A percentile compares a stretch with the other conserved stretches of the same genome.
These are phyloP conservation scores for Zasmidium citrigriseum DNA, from an alignment of 2,329 filamentous ascomycete species.

Conservation along the genomic window DNA sequence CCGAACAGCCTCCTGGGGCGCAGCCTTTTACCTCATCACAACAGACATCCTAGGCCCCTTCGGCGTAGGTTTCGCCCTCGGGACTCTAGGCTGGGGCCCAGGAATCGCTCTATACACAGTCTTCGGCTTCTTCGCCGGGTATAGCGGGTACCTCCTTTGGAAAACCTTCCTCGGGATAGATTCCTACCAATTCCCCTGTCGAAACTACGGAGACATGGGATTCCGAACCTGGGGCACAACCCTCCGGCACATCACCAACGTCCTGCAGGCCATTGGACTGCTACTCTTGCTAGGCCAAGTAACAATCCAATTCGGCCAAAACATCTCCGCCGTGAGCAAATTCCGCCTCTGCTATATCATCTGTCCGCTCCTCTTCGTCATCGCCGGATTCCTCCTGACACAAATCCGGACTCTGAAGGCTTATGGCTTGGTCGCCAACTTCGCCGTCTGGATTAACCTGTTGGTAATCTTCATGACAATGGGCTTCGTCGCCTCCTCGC, in stretches of 20 bases:
- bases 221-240: constrained; percentile 42
- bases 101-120: constrained; percentile 41
- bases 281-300: constrained; percentile 55
- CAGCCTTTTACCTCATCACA: constrained; percentile 41
- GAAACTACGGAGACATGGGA: constrained; percentile 45
- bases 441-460: constrained; percentile 58
- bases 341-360: constrained; percentile 52
- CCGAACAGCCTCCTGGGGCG: constrained; percentile 38
- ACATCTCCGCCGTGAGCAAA: constrained; percentile 54
- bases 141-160: constrained; percentile 29
- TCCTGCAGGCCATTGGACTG: constrained; percentile 42
- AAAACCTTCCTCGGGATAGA: constrained; percentile 43
- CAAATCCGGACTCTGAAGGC: constrained; percentile 58
- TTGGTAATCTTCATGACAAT: constrained; percentile 54
- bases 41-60: constrained; percentile 42
- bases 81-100: constrained; percentile 36
- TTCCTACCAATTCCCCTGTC: constrained; percentile 41
- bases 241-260: constrained; percentile 41
- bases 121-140: constrained; percentile 38
- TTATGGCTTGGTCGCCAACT: constrained; percentile 58
- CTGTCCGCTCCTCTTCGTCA: constrained; percentile 49
- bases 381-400: constrained; percentile 54
- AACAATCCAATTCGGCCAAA: constrained; percentile 56
- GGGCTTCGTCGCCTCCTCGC: constrained; percentile 53
- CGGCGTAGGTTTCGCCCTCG: constrained; percentile 31